Evolutionary conservation across 169 alveolate species (phyloP), one percentile per base, ranked within the genome.

Genomic region (Prorocentrum cordatum): DNA sequence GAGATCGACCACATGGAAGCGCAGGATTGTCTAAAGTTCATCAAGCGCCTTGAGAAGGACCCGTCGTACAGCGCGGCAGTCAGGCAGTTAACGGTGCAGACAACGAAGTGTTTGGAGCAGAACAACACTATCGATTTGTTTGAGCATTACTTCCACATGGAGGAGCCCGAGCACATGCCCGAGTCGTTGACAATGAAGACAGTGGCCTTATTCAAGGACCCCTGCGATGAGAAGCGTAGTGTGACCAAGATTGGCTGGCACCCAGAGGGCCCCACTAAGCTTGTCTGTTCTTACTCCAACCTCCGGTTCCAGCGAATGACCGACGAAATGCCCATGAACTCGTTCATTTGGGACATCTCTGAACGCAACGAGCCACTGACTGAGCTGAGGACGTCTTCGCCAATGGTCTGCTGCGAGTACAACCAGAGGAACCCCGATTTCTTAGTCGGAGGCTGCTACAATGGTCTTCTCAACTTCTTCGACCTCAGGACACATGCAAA

Each of bases 141-240:
- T 27, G 80, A 82, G 73, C 45, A 45, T 38, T 82, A 82, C 31
- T 82, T 82, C 39, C 90, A 82, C 16, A 80, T 42, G 29, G 90
- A 82, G 61, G 90, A 82, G 68, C 90, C 90, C 35, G 90, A 82
- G 42, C 90, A 82, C 58, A 61, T 82, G 79, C 90, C 90, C 26
- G 90, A 82, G 90, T 1, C 12, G 39, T 39, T 39, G 50, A 82
- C 45, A 33, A 27, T 82, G 68, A 82, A 82, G 68, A 82, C 90
- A 29, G 50, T 82, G 38, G 90, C 90, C 6, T 80, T 82, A 14
- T 82, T 82, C 90, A 82, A 82, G 90, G 90, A 82, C 50, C 90
- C 90, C 3, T 31, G 68, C 31, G 90, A 82, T 62, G 90, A 82
- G 50, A 58, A 67, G 0, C 79, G 90, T 29, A 82, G 90, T 29